Conservation (phyloP, 176 grass and related monocot genomes). For the Alopecurus myosuroides region DNA sequence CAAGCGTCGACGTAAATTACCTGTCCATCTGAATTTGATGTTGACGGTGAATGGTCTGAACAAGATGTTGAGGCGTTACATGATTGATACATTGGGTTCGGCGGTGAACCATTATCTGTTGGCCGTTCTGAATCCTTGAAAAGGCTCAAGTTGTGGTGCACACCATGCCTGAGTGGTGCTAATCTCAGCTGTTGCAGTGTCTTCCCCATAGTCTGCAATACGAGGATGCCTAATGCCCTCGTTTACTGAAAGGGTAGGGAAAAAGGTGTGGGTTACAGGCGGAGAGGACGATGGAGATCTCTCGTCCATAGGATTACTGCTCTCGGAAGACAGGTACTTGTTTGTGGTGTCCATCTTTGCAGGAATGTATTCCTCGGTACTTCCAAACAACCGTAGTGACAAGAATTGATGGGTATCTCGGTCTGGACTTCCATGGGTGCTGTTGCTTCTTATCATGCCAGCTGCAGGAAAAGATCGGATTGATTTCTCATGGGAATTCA, state of each 20-base stretch:
- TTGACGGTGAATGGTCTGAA: slow-evolving; percentile 94
- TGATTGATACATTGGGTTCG: slow-evolving; percentile 49
- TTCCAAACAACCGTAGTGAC: slow-evolving; percentile 66
- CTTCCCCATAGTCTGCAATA: slow-evolving; percentile 57
- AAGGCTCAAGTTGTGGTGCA: slow-evolving; percentile 54
- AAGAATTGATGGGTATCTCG: slow-evolving; percentile 33
- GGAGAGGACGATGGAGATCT: slow-evolving; percentile 87
- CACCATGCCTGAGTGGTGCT: slow-evolving; percentile 61
- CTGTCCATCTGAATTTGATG: slow-evolving; percentile 92
- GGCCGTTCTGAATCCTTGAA: slow-evolving; percentile 60
- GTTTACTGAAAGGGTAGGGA: slow-evolving; percentile 64
- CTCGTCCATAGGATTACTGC: slow-evolving; percentile 92
- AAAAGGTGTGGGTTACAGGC: slow-evolving; percentile 78
- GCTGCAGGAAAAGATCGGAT: slow-evolving; percentile 24
- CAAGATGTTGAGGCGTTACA: slow-evolving; percentile 79
- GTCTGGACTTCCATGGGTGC: slow-evolving; percentile 13
- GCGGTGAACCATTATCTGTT: slow-evolving; percentile 41
- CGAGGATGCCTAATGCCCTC: slow-evolving; percentile 38
- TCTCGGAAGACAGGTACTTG: slow-evolving; percentile 96
- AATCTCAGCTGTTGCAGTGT: slow-evolving; percentile 54
- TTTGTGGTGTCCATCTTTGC: slow-evolving; percentile 56
- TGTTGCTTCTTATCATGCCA: slow-evolving; percentile 24
- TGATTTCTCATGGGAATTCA: slow-evolving; percentile 49
- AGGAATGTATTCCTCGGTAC: slow-evolving; percentile 53
- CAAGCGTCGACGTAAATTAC: slow-evolving; percentile 33